These are phyloP conservation scores for Coniferiporia weirii DNA, from an alignment of 1,284 basidiomycete species.

Conservation along the genomic window DNA sequence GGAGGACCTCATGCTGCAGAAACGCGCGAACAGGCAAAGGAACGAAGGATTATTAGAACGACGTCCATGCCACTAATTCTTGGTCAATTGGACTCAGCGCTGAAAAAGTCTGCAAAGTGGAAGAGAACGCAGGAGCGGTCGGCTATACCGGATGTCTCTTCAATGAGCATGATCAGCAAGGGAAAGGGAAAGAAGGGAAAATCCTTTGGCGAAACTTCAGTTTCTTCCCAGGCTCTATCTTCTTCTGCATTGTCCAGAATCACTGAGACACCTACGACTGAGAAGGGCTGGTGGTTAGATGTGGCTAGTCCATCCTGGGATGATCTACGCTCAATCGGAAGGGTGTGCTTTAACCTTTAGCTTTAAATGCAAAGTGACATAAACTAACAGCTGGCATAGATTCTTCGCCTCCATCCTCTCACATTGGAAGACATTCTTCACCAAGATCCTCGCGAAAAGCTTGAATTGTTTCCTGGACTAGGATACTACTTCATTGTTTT, in stretches of 20 bases:
- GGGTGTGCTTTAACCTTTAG: constrained; percentile 41
- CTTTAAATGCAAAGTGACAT: constrained; percentile 1
- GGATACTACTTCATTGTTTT: constrained; percentile 95
- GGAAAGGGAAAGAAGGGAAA: constrained; percentile 22
- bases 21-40: constrained; percentile 10
- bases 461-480: constrained; percentile 83
- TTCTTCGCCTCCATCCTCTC: constrained; percentile 87
- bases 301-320: constrained; percentile 87
- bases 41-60: constrained; percentile 44
- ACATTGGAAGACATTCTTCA: constrained; percentile 96
- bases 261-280: not conserved
- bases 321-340: constrained; percentile 85
- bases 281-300: constrained; percentile 86
- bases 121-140: constrained; percentile 22
- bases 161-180: constrained; percentile 30
- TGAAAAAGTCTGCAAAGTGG: constrained; percentile 37
- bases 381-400: constrained; percentile 35
- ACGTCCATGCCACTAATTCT: constrained; percentile 54
- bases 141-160: not conserved
- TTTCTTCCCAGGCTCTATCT: not conserved
- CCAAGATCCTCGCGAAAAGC: constrained; percentile 89
- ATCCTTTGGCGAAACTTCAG: not conserved
- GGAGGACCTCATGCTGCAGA: constrained; percentile 6
- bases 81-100: constrained; percentile 46
- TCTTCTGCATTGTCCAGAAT: not conserved